Evolutionary conservation across 345 rosid genomes (phyloP).

Genomic region (Rubroshorea leprosula): DNA sequence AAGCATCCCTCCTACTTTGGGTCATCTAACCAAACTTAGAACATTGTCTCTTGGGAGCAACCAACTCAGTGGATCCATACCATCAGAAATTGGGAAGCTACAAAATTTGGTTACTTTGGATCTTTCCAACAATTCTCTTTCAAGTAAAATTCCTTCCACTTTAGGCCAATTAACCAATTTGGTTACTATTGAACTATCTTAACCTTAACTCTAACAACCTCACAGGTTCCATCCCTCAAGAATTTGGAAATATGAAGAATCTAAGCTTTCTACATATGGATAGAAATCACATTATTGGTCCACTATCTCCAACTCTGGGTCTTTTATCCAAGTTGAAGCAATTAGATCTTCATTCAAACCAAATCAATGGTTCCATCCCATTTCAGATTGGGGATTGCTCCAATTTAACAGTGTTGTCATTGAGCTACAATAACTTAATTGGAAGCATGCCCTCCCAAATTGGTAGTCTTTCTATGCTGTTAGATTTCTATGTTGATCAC

Average conservation of each 20-base stretch:
- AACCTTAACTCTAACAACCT: no score
- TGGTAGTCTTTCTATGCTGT: neutral
- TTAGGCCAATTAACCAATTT: no score
- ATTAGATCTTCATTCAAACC: neutral
- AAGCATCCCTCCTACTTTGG: neutral
- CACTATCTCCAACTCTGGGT: neutral
- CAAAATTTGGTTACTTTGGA: neutral
- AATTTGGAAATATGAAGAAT: neutral
- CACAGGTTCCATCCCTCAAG: neutral
- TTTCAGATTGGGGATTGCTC: neutral
- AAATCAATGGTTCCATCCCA: neutral
- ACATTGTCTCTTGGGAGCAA: neutral
- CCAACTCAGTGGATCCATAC: neutral
- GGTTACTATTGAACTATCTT: no score
- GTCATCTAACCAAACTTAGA: neutral
- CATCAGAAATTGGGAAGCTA: neutral
- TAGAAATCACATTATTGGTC: neutral
- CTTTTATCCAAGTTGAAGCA: neutral
- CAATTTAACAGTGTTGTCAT: neutral
- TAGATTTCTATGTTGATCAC: no score
- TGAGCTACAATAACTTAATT: neutral
- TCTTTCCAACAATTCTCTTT: neutral
- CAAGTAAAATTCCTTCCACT: no score
- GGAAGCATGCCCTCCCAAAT: conserved; percentile 4
- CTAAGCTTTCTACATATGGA: neutral